Evolutionary conservation across 129 eudicot species (phyloP).

Genomic region (Centrapalus pauciflorus): DNA sequence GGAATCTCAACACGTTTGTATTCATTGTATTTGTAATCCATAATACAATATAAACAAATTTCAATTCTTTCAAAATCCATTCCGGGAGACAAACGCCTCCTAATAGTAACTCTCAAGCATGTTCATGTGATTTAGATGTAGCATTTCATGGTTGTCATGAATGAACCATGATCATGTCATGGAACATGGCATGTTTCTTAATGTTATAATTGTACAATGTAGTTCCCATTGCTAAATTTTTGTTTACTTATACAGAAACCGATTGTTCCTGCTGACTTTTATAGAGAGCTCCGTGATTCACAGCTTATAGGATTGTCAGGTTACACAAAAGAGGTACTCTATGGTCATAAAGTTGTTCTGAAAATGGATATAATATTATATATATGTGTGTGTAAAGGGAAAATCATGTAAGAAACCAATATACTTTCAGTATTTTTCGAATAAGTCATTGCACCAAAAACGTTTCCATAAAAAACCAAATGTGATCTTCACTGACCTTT

Average conservation of each 20-base stretch:
- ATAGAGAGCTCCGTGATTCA: conserved; percentile 84
- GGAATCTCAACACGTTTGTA: no score
- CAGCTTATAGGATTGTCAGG: conserved; percentile 93
- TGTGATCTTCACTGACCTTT: not conserved
- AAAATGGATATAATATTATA: not conserved
- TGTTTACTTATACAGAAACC: conserved; percentile 65
- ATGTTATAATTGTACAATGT: not conserved
- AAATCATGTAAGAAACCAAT: no score
- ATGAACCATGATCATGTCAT: not conserved
- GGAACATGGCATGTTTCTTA: not conserved
- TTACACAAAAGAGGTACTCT: conserved; percentile 77
- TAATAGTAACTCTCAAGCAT: not conserved
- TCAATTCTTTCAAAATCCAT: no score
- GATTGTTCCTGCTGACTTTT: conserved; percentile 63
- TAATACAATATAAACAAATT: no score
- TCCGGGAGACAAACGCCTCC: no score
- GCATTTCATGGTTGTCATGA: not conserved
- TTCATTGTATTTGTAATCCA: no score
- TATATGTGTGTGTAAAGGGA: no score
- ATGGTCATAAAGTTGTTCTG: not conserved
- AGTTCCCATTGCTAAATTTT: not conserved
- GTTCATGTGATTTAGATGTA: conserved; percentile 1
- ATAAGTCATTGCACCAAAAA: no score
- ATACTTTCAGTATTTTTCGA: no score
- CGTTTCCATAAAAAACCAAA: not conserved